phyloP scores from a whole-genome alignment of 768 basidiomycete species.

The Saitozyma sp. region DNA sequence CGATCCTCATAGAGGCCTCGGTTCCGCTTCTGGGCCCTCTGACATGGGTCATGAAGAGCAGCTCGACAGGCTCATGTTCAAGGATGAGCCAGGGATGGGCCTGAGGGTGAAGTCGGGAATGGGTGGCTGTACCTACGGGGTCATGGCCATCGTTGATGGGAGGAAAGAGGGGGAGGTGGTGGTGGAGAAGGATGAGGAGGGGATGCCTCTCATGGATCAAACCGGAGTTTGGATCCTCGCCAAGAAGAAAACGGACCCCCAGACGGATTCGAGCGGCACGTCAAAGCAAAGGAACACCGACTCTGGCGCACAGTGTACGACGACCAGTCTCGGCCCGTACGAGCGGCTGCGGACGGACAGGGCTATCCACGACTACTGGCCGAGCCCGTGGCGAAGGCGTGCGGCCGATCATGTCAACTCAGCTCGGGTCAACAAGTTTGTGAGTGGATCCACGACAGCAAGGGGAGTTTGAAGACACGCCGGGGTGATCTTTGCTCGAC shows the following conservation, averaged over 20 bases:
- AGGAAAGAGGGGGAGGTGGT: too few relatives aligned
- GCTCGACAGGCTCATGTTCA: too few relatives aligned
- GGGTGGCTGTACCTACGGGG: too few relatives aligned
- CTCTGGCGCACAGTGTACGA: background rate
- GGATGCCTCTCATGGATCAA: background rate
- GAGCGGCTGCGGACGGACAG: background rate
- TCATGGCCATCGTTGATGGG: too few relatives aligned
- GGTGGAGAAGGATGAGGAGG: background rate
- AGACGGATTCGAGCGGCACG: slow-evolving; percentile 4
- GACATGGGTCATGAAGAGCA: too few relatives aligned
- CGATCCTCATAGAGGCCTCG: too few relatives aligned
- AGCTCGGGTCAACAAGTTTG: slow-evolving; percentile 10
- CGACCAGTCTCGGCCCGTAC: background rate
- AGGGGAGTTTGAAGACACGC: background rate
- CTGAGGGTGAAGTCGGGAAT: too few relatives aligned
- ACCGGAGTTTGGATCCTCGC: background rate
- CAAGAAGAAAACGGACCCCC: background rate
- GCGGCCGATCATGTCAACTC: slow-evolving; percentile 1
- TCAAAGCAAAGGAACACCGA: slow-evolving; percentile 7
- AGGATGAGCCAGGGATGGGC: too few relatives aligned
- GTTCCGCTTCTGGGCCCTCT: too few relatives aligned
- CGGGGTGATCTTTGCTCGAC: too few relatives aligned
- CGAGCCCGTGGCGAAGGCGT: slow-evolving; percentile 7
- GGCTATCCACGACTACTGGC: slow-evolving; percentile 8
- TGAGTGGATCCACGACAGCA: background rate